A percentile compares a stretch with the other conserved stretches of the same genome.
phyloP scores from a whole-genome alignment of 192 early-diverging fungal species.

The Umbelopsis isabellina region DNA sequence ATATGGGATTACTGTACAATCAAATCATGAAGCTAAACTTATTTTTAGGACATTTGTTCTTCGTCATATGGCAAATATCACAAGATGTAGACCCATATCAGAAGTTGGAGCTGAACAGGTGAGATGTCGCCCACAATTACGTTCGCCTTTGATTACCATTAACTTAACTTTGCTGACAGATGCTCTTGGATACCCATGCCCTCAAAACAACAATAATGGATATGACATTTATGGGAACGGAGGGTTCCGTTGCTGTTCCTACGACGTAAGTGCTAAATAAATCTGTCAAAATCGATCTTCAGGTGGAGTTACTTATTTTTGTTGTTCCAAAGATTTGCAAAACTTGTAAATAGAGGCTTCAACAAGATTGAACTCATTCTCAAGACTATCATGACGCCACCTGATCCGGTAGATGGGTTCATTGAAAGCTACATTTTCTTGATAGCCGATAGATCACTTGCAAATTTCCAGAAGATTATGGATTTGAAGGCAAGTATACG shows the following conservation, averaged over 20 bases:
- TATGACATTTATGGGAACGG: slow-evolving; percentile 68
- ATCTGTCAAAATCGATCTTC: neutral
- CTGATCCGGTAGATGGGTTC: slow-evolving; percentile 81
- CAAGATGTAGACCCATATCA: slow-evolving; percentile 78
- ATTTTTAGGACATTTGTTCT: slow-evolving; percentile 66
- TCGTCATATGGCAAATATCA: slow-evolving; percentile 71
- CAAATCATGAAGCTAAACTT: neutral
- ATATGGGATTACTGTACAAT: neutral
- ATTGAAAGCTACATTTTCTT: slow-evolving; percentile 90
- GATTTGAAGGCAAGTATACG: slow-evolving; percentile 71
- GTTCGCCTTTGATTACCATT: neutral
- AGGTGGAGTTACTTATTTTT: slow-evolving; percentile 1
- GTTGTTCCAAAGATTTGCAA: slow-evolving; percentile 64
- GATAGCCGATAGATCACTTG: slow-evolving; percentile 69
- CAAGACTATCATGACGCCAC: slow-evolving; percentile 86
- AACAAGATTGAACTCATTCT: slow-evolving; percentile 83
- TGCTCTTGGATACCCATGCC: slow-evolving; percentile 93
- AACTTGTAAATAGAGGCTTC: slow-evolving; percentile 83
- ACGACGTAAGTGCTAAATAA: slow-evolving; percentile 51
- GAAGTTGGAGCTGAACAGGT: slow-evolving; percentile 96
- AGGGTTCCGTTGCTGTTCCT: slow-evolving; percentile 55
- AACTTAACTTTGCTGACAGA: slow-evolving; percentile 35
- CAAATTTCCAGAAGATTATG: slow-evolving; percentile 79
- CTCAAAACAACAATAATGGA: slow-evolving; percentile 82
- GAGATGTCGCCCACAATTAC: neutral